A percentile compares a stretch with the other conserved stretches of the same genome.
phyloP scores from a whole-genome alignment of 805 yeast genomes.

The Clavispora santaluciae region DNA sequence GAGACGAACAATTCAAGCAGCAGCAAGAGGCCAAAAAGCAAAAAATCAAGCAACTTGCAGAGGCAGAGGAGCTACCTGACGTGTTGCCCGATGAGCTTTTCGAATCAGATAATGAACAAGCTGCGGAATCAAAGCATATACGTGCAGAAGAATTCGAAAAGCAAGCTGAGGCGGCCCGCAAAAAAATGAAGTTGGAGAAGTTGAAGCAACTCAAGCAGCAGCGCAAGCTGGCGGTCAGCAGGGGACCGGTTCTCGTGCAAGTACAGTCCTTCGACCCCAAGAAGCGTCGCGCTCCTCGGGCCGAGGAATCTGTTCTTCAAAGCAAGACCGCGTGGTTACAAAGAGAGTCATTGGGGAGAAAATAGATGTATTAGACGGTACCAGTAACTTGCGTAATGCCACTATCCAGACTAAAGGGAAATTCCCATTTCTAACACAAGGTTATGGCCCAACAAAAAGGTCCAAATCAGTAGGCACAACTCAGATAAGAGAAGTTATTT shows the following conservation, averaged over 20 bases:
- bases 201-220: constrained; percentile 22
- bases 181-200: constrained; percentile 30
- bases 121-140: constrained; percentile 21
- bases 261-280: constrained; percentile 22
- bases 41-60: constrained; percentile 9
- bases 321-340: constrained; percentile 37
- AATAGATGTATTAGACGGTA: constrained; percentile 11
- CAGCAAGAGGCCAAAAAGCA: constrained; percentile 31
- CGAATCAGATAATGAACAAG: constrained; percentile 16
- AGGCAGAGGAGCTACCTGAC: constrained; percentile 32
- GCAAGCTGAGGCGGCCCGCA: constrained; percentile 24
- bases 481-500: too few species aligned
- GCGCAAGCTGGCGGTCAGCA: constrained; percentile 24
- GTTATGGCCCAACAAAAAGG: too few species aligned
- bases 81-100: constrained; percentile 38
- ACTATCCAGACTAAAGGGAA: too few species aligned
- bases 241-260: constrained; percentile 39
- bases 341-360: constrained; percentile 34
- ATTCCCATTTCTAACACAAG: too few species aligned
- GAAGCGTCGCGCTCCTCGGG: constrained; percentile 30
- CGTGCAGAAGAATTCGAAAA: constrained; percentile 30
- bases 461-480: too few species aligned
- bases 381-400: neutral
- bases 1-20: constrained; percentile 26
- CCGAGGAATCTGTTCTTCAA: constrained; percentile 29